These are phyloP conservation scores for Pleurotus eryngii DNA, from an alignment of 768 basidiomycete genomes.

Conservation along the genomic window DNA sequence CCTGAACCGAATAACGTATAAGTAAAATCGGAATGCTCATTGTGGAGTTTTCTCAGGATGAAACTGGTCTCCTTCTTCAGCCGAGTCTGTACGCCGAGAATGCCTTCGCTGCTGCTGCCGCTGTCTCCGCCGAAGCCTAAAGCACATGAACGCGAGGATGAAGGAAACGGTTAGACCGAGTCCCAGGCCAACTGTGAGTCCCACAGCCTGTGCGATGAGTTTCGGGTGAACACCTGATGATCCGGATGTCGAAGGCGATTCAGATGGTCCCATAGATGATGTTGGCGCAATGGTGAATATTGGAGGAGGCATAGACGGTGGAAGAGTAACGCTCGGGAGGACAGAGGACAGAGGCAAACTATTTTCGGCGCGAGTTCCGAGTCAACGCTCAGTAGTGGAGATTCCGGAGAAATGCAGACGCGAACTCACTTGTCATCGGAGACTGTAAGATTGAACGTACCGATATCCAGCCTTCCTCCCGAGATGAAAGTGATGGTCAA, in stretches of 20 bases:
- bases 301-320: slow-evolving; percentile 31
- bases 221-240: slow-evolving; percentile 8
- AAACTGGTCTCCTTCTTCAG: too few species aligned
- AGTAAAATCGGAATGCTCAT: too few species aligned
- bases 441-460: slow-evolving; percentile 33
- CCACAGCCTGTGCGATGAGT: slow-evolving; percentile 31
- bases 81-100: too few species aligned
- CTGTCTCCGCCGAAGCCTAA: slow-evolving; percentile 23
- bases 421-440: slow-evolving; percentile 31
- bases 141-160: slow-evolving; percentile 17
- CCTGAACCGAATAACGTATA: too few species aligned
- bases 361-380: background rate
- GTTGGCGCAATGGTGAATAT: slow-evolving; percentile 20
- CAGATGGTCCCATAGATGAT: slow-evolving; percentile 10
- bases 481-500: slow-evolving; percentile 36
- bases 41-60: too few species aligned
- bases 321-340: slow-evolving; percentile 33
- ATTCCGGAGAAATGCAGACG: too few species aligned
- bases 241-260: background rate
- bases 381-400: too few species aligned
- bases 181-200: slow-evolving; percentile 31
- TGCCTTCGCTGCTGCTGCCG: background rate
- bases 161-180: slow-evolving; percentile 28
- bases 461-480: slow-evolving; percentile 34
- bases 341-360: slow-evolving; percentile 25